A percentile compares a stretch with the other conserved stretches of the same genome.
Evolutionary conservation across 352 stramenopile genomes (phyloP).

Genomic region (Phytopythium helicoides): DNA sequence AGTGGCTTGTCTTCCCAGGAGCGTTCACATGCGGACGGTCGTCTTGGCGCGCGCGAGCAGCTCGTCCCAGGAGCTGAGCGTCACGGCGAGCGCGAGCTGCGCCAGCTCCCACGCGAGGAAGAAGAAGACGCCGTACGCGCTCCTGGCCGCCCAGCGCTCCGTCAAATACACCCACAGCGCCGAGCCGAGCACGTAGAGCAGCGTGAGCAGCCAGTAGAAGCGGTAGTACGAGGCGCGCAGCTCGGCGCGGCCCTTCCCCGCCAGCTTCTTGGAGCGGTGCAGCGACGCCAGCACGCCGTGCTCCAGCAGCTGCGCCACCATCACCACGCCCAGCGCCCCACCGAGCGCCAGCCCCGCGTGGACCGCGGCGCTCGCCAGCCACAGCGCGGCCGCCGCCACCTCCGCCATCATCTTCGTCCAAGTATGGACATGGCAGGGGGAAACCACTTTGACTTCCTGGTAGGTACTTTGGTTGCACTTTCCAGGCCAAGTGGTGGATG

Average conservation of each 20-base stretch:
- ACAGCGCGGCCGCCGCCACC: background rate
- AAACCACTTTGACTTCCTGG: too few relatives aligned
- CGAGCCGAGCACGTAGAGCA: slow-evolving; percentile 34
- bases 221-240: slow-evolving; percentile 61
- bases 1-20: background rate
- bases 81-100: slow-evolving; percentile 52
- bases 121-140: slow-evolving; percentile 51
- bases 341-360: slow-evolving; percentile 13
- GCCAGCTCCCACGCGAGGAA: slow-evolving; percentile 48
- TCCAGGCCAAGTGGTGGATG: too few relatives aligned
- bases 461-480: too few relatives aligned
- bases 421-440: too few relatives aligned
- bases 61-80: slow-evolving; percentile 61
- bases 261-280: slow-evolving; percentile 49
- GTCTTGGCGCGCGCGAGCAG: slow-evolving; percentile 31
- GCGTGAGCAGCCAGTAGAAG: slow-evolving; percentile 52
- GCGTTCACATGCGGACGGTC: slow-evolving; percentile 8
- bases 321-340: slow-evolving; percentile 33
- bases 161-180: slow-evolving; percentile 63
- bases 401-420: background rate
- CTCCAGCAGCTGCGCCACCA: slow-evolving; percentile 65
- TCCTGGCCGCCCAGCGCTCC: slow-evolving; percentile 38
- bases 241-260: slow-evolving; percentile 23
- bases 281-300: slow-evolving; percentile 24
- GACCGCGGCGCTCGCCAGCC: slow-evolving; percentile 1